A percentile compares a stretch with the other conserved stretches of the same genome.
These are phyloP conservation scores for Fusarium xylarioides DNA, from an alignment of 2,329 filamentous ascomycete genomes.

Conservation along the genomic window DNA sequence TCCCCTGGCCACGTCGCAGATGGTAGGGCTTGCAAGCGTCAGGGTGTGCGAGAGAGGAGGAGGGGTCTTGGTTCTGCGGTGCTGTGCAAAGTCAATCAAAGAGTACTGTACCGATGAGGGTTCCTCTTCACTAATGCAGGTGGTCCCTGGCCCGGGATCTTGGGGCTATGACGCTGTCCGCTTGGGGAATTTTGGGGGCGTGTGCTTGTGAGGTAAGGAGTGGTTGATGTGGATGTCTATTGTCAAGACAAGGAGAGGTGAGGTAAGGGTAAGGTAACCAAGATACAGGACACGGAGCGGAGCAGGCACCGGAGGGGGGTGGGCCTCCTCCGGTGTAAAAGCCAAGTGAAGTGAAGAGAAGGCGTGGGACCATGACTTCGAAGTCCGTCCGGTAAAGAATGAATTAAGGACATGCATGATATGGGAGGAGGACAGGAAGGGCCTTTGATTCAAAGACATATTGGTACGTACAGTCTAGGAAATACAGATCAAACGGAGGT, in stretches of 20 bases:
- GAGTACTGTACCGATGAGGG: slow-evolving; percentile 45
- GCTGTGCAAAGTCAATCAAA: slow-evolving; percentile 65
- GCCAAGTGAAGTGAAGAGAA: slow-evolving; percentile 9
- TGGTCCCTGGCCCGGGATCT: slow-evolving; percentile 49
- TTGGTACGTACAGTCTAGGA: slow-evolving; percentile 26
- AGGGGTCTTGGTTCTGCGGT: slow-evolving; percentile 59
- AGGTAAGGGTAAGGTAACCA: slow-evolving; percentile 14
- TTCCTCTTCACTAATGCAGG: slow-evolving; percentile 45
- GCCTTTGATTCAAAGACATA: slow-evolving; percentile 6
- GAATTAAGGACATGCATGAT: background rate
- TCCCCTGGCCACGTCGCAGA: slow-evolving; percentile 69
- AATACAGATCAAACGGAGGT: slow-evolving; percentile 15
- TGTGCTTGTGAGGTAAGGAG: slow-evolving; percentile 37
- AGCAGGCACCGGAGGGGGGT: slow-evolving; percentile 39
- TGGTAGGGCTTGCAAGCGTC: slow-evolving; percentile 62
- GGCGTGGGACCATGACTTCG: slow-evolving; percentile 22
- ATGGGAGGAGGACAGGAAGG: background rate
- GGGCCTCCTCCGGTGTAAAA: slow-evolving; percentile 27
- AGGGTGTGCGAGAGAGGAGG: slow-evolving; percentile 45
- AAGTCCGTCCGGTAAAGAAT: slow-evolving; percentile 14
- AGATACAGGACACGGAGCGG: slow-evolving; percentile 25
- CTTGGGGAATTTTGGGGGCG: slow-evolving; percentile 38
- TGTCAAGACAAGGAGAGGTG: slow-evolving; percentile 23
- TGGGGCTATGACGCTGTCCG: slow-evolving; percentile 57
- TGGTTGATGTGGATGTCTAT: slow-evolving; percentile 33